Evolutionary conservation across 345 rosid genomes (phyloP).

Genomic region (Garcia nutans): DNA sequence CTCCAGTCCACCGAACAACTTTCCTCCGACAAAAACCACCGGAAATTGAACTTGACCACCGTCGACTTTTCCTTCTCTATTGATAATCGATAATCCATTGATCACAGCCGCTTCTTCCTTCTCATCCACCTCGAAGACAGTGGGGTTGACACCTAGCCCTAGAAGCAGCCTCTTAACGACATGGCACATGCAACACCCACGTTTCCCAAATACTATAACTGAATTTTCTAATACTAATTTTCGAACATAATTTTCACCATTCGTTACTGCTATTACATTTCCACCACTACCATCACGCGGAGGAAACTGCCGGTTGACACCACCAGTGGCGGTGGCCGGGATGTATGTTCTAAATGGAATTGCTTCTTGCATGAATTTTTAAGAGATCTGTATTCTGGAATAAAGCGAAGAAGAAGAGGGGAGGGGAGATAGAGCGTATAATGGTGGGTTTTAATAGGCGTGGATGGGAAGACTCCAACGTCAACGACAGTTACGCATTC

Average conservation of each 20-base stretch:
- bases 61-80: background rate
- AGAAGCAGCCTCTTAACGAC: conserved; percentile 64
- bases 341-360: conserved; percentile 24
- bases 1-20: conserved; percentile 80
- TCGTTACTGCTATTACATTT: background rate
- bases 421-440: background rate
- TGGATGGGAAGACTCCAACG: conserved; percentile 40
- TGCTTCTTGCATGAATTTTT: conserved; percentile 21
- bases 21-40: conserved; percentile 75
- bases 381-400: background rate
- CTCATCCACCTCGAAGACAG: conserved; percentile 58
- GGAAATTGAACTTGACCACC: conserved; percentile 50
- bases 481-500: conserved; percentile 56
- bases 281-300: conserved; percentile 5
- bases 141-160: conserved; percentile 78
- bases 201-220: conserved; percentile 54
- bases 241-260: conserved; percentile 18
- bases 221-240: conserved; percentile 57
- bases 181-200: conserved; percentile 75
- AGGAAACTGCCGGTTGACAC: conserved; percentile 24
- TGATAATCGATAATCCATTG: conserved; percentile 32
- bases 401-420: background rate
- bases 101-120: conserved; percentile 44
- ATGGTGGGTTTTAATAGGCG: conserved; percentile 3
- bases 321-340: conserved; percentile 18